These are phyloP conservation scores for Suhomyces kunorum DNA, from an alignment of 1,139 yeast species.

Conservation along the genomic window DNA sequence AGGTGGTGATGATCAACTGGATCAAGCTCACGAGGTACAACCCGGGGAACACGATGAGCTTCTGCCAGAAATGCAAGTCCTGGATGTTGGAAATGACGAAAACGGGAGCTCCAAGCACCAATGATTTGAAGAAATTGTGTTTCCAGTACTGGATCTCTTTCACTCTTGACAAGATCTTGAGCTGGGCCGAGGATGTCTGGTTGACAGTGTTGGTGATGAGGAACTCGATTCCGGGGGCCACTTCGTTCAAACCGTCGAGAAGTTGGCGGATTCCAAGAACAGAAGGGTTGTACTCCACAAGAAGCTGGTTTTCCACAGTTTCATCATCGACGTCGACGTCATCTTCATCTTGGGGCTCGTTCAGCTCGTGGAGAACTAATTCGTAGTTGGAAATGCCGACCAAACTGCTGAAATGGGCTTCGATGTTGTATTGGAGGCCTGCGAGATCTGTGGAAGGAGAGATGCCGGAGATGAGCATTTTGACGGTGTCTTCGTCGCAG, in stretches of 20 bases:
- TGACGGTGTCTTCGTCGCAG: slow-evolving; percentile 29
- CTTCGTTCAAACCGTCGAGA: slow-evolving; percentile 40
- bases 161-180: slow-evolving; percentile 64
- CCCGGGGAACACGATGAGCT: slow-evolving; percentile 45
- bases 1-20: slow-evolving; percentile 62
- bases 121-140: slow-evolving; percentile 50
- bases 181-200: slow-evolving; percentile 58
- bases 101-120: slow-evolving; percentile 64
- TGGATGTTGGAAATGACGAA: slow-evolving; percentile 55
- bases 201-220: slow-evolving; percentile 45
- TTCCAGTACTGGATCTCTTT: slow-evolving; percentile 77
- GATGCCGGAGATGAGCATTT: slow-evolving; percentile 39
- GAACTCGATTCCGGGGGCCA: slow-evolving; percentile 34
- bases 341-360: slow-evolving; percentile 1
- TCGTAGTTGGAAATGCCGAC: slow-evolving; percentile 32
- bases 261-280: slow-evolving; percentile 59
- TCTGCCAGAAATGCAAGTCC: slow-evolving; percentile 33
- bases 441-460: slow-evolving; percentile 28
- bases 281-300: slow-evolving; percentile 45
- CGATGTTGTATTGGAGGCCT: slow-evolving; percentile 40
- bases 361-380: slow-evolving; percentile 21
- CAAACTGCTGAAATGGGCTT: slow-evolving; percentile 37
- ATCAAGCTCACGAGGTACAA: slow-evolving; percentile 59
- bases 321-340: slow-evolving; percentile 13
- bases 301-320: slow-evolving; percentile 32